phyloP scores from a whole-genome alignment of 768 basidiomycete genomes.

The Leccinum sublutescens region DNA sequence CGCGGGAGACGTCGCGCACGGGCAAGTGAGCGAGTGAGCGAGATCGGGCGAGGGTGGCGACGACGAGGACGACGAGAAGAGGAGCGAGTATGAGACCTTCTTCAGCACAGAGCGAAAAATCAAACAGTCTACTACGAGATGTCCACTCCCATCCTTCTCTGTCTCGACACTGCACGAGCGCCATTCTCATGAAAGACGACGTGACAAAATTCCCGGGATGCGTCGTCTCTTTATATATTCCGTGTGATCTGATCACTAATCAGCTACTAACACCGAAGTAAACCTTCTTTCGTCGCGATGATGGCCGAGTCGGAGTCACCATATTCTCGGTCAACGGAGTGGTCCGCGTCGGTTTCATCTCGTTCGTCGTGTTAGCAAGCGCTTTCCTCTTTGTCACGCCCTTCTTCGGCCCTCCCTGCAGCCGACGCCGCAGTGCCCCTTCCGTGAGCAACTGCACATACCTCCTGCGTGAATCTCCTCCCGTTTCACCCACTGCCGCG shows the following conservation, averaged over 20 bases:
- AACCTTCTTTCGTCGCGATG: neutral
- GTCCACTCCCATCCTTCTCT: conserved; percentile 64
- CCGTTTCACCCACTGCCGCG: neutral
- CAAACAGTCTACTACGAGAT: conserved; percentile 63
- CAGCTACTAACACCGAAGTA: too few species aligned
- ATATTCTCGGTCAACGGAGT: neutral
- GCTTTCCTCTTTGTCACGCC: neutral
- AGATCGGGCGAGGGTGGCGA: conserved; percentile 42
- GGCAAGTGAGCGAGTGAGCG: conserved; percentile 28
- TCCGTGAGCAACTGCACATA: neutral
- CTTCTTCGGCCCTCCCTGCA: neutral
- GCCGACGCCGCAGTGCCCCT: neutral
- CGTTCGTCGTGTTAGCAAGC: neutral
- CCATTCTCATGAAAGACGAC: conserved; percentile 29
- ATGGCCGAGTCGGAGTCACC: neutral
- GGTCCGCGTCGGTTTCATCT: neutral
- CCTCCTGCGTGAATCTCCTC: neutral
- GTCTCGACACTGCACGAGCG: conserved; percentile 43
- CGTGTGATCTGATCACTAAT: neutral
- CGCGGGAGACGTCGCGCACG: conserved; percentile 37
- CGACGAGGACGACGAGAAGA: conserved; percentile 45
- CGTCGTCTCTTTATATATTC: neutral
- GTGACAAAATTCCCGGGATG: neutral
- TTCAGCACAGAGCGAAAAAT: conserved; percentile 80
- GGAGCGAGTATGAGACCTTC: conserved; percentile 63